phyloP scores from a whole-genome alignment of 106 monocot species.

The Dactylorhiza incarnata region DNA sequence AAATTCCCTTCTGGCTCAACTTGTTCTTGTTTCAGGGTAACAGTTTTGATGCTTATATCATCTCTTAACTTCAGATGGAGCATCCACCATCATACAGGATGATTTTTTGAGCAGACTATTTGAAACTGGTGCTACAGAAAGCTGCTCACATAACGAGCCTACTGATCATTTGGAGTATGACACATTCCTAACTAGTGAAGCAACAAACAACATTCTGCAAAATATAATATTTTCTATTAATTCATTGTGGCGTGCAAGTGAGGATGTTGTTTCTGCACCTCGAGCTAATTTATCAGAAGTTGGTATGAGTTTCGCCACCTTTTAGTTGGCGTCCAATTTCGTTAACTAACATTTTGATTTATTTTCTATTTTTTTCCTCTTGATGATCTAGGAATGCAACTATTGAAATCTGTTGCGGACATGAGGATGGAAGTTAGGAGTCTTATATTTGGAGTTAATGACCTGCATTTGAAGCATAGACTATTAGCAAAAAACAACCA shows the following conservation, averaged over 20 bases:
- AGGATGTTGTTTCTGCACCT: slow-evolving; percentile 22
- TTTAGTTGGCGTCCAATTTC: background rate
- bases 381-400: slow-evolving; percentile 21
- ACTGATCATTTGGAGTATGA: slow-evolving; percentile 16
- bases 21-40: background rate
- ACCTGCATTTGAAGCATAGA: slow-evolving; percentile 67
- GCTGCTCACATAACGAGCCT: slow-evolving; percentile 24
- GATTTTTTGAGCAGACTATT: slow-evolving; percentile 56
- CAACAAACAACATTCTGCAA: slow-evolving; percentile 23
- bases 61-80: slow-evolving; percentile 33
- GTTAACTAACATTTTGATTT: background rate
- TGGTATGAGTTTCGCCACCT: slow-evolving; percentile 25
- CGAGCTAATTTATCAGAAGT: slow-evolving; percentile 24
- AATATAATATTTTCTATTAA: slow-evolving; percentile 32
- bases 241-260: slow-evolving; percentile 40
- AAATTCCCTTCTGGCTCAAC: background rate
- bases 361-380: background rate
- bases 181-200: slow-evolving; percentile 7
- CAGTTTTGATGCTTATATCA: background rate
- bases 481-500: slow-evolving; percentile 37
- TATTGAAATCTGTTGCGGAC: slow-evolving; percentile 27
- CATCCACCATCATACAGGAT: slow-evolving; percentile 21
- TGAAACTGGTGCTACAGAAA: slow-evolving; percentile 58
- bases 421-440: slow-evolving; percentile 33
- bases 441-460: slow-evolving; percentile 22